Base-by-base conservation (phyloP, 345 rosid genomes). In the Zanthoxylum bungeanum region DNA sequence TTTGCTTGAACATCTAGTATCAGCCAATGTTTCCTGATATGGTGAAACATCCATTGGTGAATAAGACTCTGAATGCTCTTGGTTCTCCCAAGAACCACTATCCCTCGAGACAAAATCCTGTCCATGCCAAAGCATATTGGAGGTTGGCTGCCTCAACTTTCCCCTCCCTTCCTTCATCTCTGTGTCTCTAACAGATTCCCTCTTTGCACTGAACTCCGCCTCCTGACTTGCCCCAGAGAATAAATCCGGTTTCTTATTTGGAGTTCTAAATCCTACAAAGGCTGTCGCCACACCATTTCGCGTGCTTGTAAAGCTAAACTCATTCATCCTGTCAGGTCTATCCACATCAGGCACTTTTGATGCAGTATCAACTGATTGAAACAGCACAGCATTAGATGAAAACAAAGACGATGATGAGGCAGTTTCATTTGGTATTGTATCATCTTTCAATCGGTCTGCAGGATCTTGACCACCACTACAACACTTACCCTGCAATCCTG, bases 41-140 rank as follows among this genome's bases (percentile, higher is more conserved):
- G 97, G 89, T 30, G 99, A 93, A 60, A 80, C 66, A 82, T 96
- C 98, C 99, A 93, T 89, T 7, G 92, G 97, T 46, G 94, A 89
- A 84, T 73, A 88, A 42, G 96, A 74, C 47, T 85, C 97, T 24
- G 81, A 67, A 79, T 76, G 83, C 76, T 93, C 96, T 24, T 69
- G 78, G 52, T 71, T 79, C 78, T 80, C 95, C 21, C 57, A 79
- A 36, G 78, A 75, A 76, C 16, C 66, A 71, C 78, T 69, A 75
- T 77, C 82, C 79, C 57, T 73, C 12, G 84, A 79, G 78, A 81
- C 76, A 80, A 83, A 86, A 77, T 84, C 89, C 49, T 80, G 85
- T 46, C 84, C 86, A 60, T 80, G 70, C 80, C 77, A 74, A 5
- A 78, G 76, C 75, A 84, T 96, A 68, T 81, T 82, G 59, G 78